Evolutionary conservation across 176 grass and related monocot genomes (phyloP).

Genomic region (Triticum timopheevii): DNA sequence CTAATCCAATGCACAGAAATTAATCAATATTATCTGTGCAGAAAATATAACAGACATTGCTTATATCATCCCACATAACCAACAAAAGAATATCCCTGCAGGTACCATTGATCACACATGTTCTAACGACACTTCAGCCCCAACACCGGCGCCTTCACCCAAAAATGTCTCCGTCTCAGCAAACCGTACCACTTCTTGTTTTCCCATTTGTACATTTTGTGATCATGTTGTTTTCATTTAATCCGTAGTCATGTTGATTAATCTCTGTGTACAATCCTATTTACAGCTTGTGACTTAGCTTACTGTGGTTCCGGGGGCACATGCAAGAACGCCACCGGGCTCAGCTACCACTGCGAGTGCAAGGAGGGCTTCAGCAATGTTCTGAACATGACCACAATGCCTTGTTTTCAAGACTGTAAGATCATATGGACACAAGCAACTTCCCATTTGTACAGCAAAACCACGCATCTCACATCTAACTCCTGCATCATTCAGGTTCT

Average conservation of each 20-base stretch:
- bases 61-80: neutral
- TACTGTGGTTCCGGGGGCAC: conserved; percentile 64
- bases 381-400: conserved; percentile 63
- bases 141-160: conserved; percentile 24
- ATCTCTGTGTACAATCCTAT: neutral
- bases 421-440: neutral
- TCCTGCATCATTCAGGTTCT: conserved; percentile 50
- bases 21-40: neutral
- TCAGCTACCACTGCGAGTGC: conserved; percentile 64
- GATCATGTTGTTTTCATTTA: neutral
- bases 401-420: conserved; percentile 79
- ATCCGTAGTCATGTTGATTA: neutral
- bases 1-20: neutral
- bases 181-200: conserved; percentile 26
- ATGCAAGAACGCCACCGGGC: conserved; percentile 54
- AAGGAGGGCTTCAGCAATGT: conserved; percentile 70
- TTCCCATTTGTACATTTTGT: neutral
- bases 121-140: conserved; percentile 29
- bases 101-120: conserved; percentile 72
- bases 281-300: conserved; percentile 59
- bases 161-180: conserved; percentile 51
- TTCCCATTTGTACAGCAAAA: neutral
- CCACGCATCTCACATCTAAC: neutral
- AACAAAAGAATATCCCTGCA: conserved; percentile 34
- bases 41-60: neutral